Percentiles rank a stretch among this genome's conserved stretches.
These are phyloP conservation scores for Drechslerella dactyloides DNA, from an alignment of 2,329 filamentous ascomycete genomes.

Conservation along the genomic window DNA sequence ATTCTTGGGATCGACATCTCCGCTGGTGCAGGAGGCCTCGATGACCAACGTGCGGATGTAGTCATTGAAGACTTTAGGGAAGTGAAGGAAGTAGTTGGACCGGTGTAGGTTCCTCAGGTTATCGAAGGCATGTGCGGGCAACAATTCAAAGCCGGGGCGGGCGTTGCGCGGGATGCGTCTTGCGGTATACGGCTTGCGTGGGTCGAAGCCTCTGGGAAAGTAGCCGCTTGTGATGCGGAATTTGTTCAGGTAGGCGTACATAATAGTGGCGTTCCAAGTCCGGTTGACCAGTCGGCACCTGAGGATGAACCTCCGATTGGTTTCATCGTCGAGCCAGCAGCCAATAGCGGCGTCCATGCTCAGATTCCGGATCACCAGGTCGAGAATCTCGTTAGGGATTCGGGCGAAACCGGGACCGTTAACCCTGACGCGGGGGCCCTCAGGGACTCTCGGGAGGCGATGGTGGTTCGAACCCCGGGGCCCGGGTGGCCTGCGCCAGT, in stretches of 20 bases:
- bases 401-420: background rate
- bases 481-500: too few relatives aligned
- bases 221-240: constrained; percentile 7
- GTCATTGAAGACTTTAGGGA: background rate
- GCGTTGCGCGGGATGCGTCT: background rate
- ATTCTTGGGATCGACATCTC: background rate
- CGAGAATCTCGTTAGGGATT: constrained; percentile 22
- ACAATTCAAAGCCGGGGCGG: background rate
- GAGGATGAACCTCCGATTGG: background rate
- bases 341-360: background rate
- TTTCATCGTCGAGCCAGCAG: constrained; percentile 7
- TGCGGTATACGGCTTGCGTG: background rate
- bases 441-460: too few relatives aligned
- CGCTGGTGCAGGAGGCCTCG: constrained; percentile 20
- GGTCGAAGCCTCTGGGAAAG: constrained; percentile 7
- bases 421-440: too few relatives aligned
- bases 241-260: constrained; percentile 1
- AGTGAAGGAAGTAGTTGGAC: constrained; percentile 10
- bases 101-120: constrained; percentile 6
- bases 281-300: background rate
- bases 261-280: background rate
- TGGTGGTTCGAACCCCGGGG: too few relatives aligned
- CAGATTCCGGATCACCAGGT: background rate
- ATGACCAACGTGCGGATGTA: background rate
- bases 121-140: background rate